Evolutionary conservation across 108 stramenopile genomes (phyloP), one percentile per base, ranked within the genome.

Genomic region (Fistulifera solaris): DNA sequence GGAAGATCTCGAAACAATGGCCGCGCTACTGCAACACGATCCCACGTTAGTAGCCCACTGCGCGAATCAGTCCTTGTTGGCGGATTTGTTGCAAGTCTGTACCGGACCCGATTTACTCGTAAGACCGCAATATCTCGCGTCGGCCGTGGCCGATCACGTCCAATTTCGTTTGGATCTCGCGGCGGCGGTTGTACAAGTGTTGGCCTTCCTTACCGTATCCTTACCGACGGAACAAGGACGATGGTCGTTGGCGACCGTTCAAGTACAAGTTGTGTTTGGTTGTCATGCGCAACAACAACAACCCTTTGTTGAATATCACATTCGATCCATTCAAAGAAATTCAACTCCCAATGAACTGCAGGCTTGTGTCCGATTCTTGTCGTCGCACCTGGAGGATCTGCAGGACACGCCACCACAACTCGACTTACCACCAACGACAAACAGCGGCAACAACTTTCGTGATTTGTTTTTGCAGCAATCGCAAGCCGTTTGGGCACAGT

Each of bases 11-110:
- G 44, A 17, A 8, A 45, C 11, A 56, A 54, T 57, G 1, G 39
- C 62, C 17, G 63, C 46, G 61, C 63, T 70, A 56, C 52, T 40
- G 50, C 65, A 27, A 11, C 43, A 52, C 22, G 61, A 61, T 44
- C 46, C 61, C 49, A 68, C 61, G 51, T 48, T 71, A 11, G 57
- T 62, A 55, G 70, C 55, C 47, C 77, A 85, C 41, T 71, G 79
- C 27, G 72, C 89, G 24, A 90, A 90, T 59, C 89, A 90, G 52
- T 84, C 84, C 17, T 55, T 90, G 40, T 56, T 90, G 48, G 85
- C 89, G 10, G 89, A 90, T 67, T 56, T 84, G 17, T 48, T 90
- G 1, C 69, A 83, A 17, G 77, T 83, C 43, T 51, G 85, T 17
- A 85, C 84, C 0, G 71, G 77, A 6, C 49, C 58, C 21, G 67